Conservation (phyloP, 306 rosid species). For the Lupinus albus region DNA sequence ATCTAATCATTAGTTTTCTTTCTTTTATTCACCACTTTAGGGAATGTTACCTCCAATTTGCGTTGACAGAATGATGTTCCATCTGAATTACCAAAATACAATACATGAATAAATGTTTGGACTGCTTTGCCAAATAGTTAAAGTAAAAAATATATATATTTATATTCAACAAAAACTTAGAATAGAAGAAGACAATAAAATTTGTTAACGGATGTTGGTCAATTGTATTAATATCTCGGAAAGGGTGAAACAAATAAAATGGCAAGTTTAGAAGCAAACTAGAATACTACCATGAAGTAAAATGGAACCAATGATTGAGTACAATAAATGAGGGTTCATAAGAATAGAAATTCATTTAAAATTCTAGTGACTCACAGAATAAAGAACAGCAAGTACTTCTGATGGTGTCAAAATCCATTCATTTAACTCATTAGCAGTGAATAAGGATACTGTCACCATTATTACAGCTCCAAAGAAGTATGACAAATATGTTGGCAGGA, state of each 20-base stretch:
- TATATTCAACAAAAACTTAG: too few species aligned
- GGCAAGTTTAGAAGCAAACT: slow-evolving; percentile 23
- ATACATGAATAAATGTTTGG: too few species aligned
- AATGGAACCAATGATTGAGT: slow-evolving; percentile 13
- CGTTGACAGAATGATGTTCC: neutral
- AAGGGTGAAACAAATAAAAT: too few species aligned
- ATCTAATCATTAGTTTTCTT: neutral
- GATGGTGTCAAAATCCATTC: slow-evolving; percentile 76
- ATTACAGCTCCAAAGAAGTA: slow-evolving; percentile 70
- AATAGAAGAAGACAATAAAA: too few species aligned
- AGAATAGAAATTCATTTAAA: slow-evolving; percentile 28
- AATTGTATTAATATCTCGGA: too few species aligned
- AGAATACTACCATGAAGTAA: neutral
- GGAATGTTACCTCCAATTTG: neutral
- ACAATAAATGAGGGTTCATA: slow-evolving; percentile 12
- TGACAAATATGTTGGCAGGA: slow-evolving; percentile 68
- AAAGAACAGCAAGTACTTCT: slow-evolving; percentile 75
- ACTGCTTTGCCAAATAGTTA: too few species aligned
- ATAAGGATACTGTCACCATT: slow-evolving; percentile 72
- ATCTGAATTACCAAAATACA: neutral
- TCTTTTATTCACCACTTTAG: neutral
- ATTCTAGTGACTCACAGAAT: slow-evolving; percentile 66
- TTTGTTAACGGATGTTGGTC: too few species aligned
- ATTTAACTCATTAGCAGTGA: slow-evolving; percentile 60
- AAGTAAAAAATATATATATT: too few species aligned